A percentile compares a stretch with the other conserved stretches of the same genome.
These are phyloP conservation scores for Pyrrhoderma noxium DNA, from an alignment of 1,284 basidiomycete species.

Conservation along the genomic window DNA sequence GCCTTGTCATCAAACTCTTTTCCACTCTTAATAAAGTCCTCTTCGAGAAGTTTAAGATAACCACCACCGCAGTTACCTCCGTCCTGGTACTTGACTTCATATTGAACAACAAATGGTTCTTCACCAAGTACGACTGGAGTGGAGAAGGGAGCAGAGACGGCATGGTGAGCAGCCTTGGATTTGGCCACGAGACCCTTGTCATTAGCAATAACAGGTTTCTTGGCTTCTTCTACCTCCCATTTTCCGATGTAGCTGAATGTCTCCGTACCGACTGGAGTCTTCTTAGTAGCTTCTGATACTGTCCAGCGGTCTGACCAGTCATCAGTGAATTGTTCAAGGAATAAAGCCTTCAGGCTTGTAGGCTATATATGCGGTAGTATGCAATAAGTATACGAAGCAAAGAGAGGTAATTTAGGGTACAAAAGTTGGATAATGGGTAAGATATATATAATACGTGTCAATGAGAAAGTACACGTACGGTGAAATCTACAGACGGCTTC, in stretches of 20 bases:
- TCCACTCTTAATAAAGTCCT: conserved; percentile 85
- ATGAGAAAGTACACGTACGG: conserved; percentile 36
- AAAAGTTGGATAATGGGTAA: neutral
- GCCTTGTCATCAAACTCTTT: conserved; percentile 96
- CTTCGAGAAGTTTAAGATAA: conserved; percentile 94
- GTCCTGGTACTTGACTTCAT: conserved; percentile 99
- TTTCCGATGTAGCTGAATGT: conserved; percentile 96
- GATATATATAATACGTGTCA: conserved; percentile 14
- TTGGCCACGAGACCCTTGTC: conserved; percentile 90
- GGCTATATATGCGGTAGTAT: conserved; percentile 41
- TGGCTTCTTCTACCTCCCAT: conserved; percentile 92
- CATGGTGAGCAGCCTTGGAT: conserved; percentile 90
- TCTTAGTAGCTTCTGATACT: conserved; percentile 94
- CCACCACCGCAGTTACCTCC: conserved; percentile 99
- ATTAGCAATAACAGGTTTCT: conserved; percentile 64
- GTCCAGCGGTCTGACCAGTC: conserved; percentile 93
- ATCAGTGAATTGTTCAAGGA: conserved; percentile 95
- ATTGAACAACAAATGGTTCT: conserved; percentile 93
- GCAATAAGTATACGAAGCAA: conserved; percentile 1
- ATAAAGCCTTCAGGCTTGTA: conserved; percentile 81
- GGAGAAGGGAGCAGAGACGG: conserved; percentile 90
- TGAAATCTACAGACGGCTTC: conserved; percentile 61
- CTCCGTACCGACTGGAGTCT: conserved; percentile 88
- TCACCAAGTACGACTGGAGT: conserved; percentile 75
- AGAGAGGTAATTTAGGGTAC: too few relatives aligned